Evolutionary conservation across 192 early-diverging fungal genomes (phyloP), one percentile per base, ranked within the genome.

Genomic region (Coemansia sp.): DNA sequence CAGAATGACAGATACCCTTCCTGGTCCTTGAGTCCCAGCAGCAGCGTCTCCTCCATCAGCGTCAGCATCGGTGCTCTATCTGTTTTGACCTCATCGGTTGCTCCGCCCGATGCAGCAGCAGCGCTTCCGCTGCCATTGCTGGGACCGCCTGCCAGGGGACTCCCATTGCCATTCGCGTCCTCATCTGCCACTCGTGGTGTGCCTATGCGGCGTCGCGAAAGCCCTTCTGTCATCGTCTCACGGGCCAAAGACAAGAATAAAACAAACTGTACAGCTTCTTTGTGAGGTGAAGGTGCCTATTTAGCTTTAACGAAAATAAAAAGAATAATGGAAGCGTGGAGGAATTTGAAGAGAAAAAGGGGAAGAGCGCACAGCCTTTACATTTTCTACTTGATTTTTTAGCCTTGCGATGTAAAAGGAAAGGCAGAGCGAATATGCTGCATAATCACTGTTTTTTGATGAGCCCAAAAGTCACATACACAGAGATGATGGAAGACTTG

Each of bases 1-100:
- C 96, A 98, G 72, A 98, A 98, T 25, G 94, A 96, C 37, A 98
- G 85, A 62, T 96, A 94, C 2, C 96, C 96, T 86, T 96, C 82
- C 41, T 73, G 63, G 75, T 98, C 96, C 72, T 98, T 98, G 47
- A 97, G 81, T 10, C 96, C 96, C 40, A 98, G 61, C 54, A 98
- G 81, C 59, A 98, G 72, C 15, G 97, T 89, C 66, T 98, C 95
- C 67, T 98, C 96, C 87, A 98, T 88, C 40, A 98, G 73, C n/a
- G 95, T 98, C 42, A 98, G 77, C 70, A 84, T 76, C 3, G 90
- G 90, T 27, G 80, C 71, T 42, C 75, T 81, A 54, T 83, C 78
- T 11, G 57, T 62, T 45, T 75, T 80, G 31, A 28, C 38, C 58
- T 47, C 67, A 8, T 69, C 53, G n/a, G 45, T 19, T 17, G 44